Evolutionary conservation across 1,284 basidiomycete species (phyloP).

Genomic region (Boletus hoseneyae): DNA sequence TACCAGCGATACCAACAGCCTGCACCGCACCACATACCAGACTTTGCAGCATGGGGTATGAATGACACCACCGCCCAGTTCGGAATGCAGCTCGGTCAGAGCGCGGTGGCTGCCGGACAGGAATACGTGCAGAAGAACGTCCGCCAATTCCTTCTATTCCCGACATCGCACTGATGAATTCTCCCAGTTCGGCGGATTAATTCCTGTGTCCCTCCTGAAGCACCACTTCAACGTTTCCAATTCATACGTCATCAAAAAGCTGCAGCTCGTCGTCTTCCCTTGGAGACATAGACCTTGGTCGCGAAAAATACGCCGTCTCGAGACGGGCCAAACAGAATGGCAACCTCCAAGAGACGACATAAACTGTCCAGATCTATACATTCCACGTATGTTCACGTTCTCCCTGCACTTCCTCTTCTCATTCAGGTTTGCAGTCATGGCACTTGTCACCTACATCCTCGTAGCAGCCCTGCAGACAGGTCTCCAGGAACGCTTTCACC

Average conservation of each 20-base stretch:
- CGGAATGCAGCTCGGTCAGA: constrained; percentile 93
- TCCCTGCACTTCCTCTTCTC: neutral
- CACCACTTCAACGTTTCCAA: constrained; percentile 98
- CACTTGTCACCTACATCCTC: constrained; percentile 93
- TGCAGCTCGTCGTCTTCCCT: constrained; percentile 90
- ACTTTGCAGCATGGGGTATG: constrained; percentile 77
- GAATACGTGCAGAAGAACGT: constrained; percentile 96
- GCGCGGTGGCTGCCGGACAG: constrained; percentile 89
- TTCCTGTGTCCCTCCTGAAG: constrained; percentile 79
- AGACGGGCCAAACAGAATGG: constrained; percentile 76
- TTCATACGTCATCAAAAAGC: constrained; percentile 90
- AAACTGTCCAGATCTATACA: constrained; percentile 96
- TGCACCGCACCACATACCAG: constrained; percentile 38
- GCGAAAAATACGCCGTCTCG: constrained; percentile 58
- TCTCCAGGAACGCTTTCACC: constrained; percentile 81
- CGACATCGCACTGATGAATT: neutral
- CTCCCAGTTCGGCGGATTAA: constrained; percentile 71
- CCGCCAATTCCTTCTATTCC: constrained; percentile 29
- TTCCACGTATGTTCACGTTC: constrained; percentile 67
- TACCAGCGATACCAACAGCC: constrained; percentile 65
- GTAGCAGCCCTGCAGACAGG: constrained; percentile 84
- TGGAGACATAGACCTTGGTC: constrained; percentile 90
- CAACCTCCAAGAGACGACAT: constrained; percentile 90
- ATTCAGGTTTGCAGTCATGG: constrained; percentile 69
- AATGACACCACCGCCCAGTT: constrained; percentile 95